Conservation (phyloP, 371 early-diverging fungal genomes). For the Actinomortierella ambigua region DNA sequence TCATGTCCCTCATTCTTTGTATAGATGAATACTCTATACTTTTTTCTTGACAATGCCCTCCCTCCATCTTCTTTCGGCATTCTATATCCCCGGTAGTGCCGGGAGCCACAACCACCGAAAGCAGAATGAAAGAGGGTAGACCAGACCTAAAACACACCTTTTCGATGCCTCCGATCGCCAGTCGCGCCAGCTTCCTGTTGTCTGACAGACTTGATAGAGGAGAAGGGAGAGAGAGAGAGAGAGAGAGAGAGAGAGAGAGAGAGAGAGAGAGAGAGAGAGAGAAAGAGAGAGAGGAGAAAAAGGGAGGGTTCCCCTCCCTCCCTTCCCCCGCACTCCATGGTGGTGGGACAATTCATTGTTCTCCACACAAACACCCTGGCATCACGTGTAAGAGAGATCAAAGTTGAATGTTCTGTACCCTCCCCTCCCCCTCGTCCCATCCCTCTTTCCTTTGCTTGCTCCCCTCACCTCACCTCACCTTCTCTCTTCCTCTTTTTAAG, state of each 20-base stretch:
- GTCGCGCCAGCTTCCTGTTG: too few relatives aligned
- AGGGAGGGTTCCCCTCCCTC: neutral
- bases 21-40: too few relatives aligned
- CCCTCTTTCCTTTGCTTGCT: neutral
- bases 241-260: slow-evolving; percentile 1
- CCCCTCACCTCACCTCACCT: neutral
- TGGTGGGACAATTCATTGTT: neutral
- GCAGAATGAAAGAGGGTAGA: slow-evolving; percentile 1
- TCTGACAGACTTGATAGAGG: neutral
- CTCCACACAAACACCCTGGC: neutral
- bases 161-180: neutral
- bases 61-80: slow-evolving; percentile 1
- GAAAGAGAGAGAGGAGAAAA: neutral
- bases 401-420: neutral
- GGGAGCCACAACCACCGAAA: neutral
- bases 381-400: neutral
- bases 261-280: neutral
- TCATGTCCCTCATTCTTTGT: too few relatives aligned
- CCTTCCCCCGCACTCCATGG: slow-evolving; percentile 4
- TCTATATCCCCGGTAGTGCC: neutral
- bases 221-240: neutral
- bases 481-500: neutral
- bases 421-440: neutral
- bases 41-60: neutral
- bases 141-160: neutral